A percentile compares a stretch with the other conserved stretches of the same genome.
Conservation (phyloP, 2,329 filamentous ascomycete species). For the Lasiodiplodia hormozganensis region DNA sequence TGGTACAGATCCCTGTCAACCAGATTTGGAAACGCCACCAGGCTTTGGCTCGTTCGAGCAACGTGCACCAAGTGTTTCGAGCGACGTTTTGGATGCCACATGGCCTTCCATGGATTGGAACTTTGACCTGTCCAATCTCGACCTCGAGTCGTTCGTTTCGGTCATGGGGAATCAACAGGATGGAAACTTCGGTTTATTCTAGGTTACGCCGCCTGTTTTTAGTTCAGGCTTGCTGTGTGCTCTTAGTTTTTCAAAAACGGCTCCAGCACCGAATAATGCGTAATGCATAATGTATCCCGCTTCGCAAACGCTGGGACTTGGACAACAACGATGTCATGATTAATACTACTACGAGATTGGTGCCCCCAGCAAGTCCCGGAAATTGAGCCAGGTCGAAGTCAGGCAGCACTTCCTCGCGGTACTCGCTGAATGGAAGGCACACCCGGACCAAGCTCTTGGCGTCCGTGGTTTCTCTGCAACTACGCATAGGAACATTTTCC, state of each 20-base stretch:
- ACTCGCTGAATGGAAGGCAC: neutral
- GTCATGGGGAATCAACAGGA: slow-evolving; percentile 28
- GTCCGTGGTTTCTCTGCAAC: neutral
- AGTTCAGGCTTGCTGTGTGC: neutral
- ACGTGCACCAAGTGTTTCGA: slow-evolving; percentile 16
- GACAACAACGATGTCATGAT: neutral
- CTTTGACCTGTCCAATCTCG: slow-evolving; percentile 28
- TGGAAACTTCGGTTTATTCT: slow-evolving; percentile 11
- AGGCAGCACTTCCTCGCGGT: too few species aligned
- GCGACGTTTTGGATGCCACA: slow-evolving; percentile 12
- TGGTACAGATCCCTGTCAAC: slow-evolving; percentile 11
- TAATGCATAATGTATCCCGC: slow-evolving; percentile 1
- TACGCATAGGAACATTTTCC: neutral
- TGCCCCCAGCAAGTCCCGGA: too few species aligned
- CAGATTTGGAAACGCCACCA: slow-evolving; percentile 12
- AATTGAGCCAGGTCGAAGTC: too few species aligned
- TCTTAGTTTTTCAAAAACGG: neutral
- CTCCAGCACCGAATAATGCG: neutral
- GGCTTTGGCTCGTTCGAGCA: slow-evolving; percentile 17
- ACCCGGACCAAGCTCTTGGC: neutral
- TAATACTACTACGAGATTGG: too few species aligned
- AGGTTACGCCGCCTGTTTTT: neutral
- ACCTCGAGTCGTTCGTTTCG: slow-evolving; percentile 24
- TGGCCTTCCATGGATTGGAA: slow-evolving; percentile 30
- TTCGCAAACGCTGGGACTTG: neutral